A percentile compares a stretch with the other conserved stretches of the same genome.
phyloP scores from a whole-genome alignment of 2,329 filamentous ascomycete genomes.

The Davidsoniella virescens region DNA sequence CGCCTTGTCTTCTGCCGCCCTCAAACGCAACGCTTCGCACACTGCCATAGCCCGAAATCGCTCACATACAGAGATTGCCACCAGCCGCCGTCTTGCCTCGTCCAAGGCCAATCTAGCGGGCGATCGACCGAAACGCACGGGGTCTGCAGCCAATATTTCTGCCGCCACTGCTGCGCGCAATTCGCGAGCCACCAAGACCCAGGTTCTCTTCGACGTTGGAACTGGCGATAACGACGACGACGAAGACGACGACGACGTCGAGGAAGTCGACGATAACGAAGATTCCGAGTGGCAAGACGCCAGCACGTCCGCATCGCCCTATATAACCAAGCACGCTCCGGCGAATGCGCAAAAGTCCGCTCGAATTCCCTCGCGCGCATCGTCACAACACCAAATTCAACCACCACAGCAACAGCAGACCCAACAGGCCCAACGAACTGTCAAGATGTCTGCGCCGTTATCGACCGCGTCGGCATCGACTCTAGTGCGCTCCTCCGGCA shows the following conservation, averaged over 20 bases:
- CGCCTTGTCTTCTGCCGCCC: background rate
- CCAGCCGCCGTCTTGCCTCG: constrained; percentile 36
- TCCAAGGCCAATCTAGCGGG: constrained; percentile 38
- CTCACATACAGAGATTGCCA: constrained; percentile 24
- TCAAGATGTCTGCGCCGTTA: constrained; percentile 4
- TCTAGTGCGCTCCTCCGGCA: background rate
- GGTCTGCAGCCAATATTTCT: constrained; percentile 15
- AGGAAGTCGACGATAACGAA: constrained; percentile 24
- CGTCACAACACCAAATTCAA: background rate
- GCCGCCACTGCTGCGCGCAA: constrained; percentile 26
- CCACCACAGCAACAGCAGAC: background rate
- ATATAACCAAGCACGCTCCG: constrained; percentile 18
- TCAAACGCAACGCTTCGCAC: constrained; percentile 11
- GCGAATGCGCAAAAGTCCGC: background rate
- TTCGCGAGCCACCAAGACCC: constrained; percentile 29
- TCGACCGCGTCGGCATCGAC: constrained; percentile 2
- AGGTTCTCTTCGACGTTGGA: constrained; percentile 49
- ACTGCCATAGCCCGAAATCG: constrained; percentile 11
- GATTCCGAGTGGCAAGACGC: constrained; percentile 54
- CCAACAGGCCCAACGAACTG: background rate
- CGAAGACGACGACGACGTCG: constrained; percentile 34
- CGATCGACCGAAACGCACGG: constrained; percentile 34
- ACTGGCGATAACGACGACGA: constrained; percentile 25
- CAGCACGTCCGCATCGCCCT: constrained; percentile 45
- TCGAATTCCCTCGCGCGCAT: background rate